A percentile compares a stretch with the other conserved stretches of the same genome.
Evolutionary conservation across 139 green algal species (phyloP).

Genomic region (Monoraphidium neglectum): DNA sequence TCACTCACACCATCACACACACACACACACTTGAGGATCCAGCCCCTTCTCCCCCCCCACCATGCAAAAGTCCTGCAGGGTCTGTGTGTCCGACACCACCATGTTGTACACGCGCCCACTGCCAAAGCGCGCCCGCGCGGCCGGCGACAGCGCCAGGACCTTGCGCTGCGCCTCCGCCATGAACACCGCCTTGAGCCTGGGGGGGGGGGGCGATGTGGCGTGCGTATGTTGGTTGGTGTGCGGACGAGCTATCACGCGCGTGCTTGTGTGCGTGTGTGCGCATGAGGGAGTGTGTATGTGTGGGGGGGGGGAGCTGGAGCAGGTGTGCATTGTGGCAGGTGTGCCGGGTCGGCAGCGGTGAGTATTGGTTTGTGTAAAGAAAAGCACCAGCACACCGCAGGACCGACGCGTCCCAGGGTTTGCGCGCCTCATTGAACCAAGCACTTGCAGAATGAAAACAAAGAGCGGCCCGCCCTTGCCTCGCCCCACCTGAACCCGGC

Average conservation of each 20-base stretch:
- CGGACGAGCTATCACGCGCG: no score
- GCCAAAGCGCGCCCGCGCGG: slow-evolving; percentile 41
- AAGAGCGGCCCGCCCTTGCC: neutral
- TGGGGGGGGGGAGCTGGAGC: no score
- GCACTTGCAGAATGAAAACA: neutral
- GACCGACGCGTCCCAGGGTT: slow-evolving; percentile 40
- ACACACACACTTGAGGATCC: no score
- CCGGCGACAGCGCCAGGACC: slow-evolving; percentile 45
- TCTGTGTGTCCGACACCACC: slow-evolving; percentile 57
- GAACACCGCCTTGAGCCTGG: slow-evolving; percentile 51
- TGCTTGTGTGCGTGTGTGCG: no score
- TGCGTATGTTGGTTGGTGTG: no score
- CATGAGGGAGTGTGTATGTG: no score
- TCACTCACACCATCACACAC: no score
- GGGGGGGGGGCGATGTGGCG: no score
- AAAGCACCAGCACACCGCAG: slow-evolving; percentile 57
- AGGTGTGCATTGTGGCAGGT: no score
- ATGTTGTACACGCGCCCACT: slow-evolving; percentile 57
- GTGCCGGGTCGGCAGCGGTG: no score
- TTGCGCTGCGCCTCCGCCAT: slow-evolving; percentile 59
- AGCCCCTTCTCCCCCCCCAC: no score
- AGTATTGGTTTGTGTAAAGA: no score
- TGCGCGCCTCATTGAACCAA: neutral
- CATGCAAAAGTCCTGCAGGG: slow-evolving; percentile 52
- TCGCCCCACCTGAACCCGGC: neutral